Evolutionary conservation across 768 basidiomycete species (phyloP), one percentile per base, ranked within the genome.

Genomic region (Glaciozyma antarctica): DNA sequence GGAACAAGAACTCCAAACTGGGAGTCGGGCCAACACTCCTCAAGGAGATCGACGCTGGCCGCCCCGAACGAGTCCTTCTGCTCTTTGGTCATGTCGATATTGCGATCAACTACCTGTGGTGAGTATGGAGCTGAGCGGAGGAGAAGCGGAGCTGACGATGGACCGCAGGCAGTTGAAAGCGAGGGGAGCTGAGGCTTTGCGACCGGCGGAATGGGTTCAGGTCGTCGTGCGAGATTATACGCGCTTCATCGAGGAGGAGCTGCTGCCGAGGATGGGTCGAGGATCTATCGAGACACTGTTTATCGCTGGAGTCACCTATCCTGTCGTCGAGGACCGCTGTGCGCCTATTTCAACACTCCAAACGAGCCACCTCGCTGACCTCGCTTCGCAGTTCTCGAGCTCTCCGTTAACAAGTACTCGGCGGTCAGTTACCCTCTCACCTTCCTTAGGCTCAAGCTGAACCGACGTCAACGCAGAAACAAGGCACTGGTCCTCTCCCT

Each of bases 71-170:
- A 21, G 24, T 62, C 24, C 30, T 66, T 0, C 53, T 70, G 1
- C 17, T 44, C 17, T 70, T 66, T 15, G 69, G 65, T 1, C 3
- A 17, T 2, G 62, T 64, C 48, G 69, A 70, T 57, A 5, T 70
- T 1, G 26, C 45, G 17, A 22, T 61, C 56, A 64, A 61, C 65
- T 70, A 64, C 47, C 57, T 70, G 22, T 70, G 69, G 68, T 59
- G 3, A 24, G 54, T 49, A 4, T 32, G 0, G 54, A 38, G 16
- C 12, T 16, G 5, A 26, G 26, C 9, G 10, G 22, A 26, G 10
- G 51, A 41, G 38, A 41, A 15, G 10, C 13, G 38, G 38, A 41
- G 12, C 38, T 41, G 12, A 41, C 38, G 38, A 12, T 13, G 2
- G 38, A 41, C 8, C 38, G 38, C 47, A 48, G 47, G 47, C 47